Percentiles rank a stretch among this genome's conserved stretches.
Evolutionary conservation across 2,329 filamentous ascomycete species (phyloP).

Genomic region (Xylaria hypoxylon): DNA sequence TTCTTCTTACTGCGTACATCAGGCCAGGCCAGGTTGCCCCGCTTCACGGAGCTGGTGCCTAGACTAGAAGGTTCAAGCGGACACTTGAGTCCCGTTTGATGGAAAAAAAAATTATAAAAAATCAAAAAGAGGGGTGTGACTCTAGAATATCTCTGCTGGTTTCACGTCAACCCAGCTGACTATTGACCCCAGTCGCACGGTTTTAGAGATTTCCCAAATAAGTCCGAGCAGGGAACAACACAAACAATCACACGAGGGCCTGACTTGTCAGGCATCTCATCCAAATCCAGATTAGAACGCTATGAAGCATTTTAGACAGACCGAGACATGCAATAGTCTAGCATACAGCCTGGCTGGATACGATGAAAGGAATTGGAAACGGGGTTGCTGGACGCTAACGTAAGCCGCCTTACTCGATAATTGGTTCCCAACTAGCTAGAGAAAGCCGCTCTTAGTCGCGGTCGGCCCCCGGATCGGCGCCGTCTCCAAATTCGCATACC

Average conservation of each 20-base stretch:
- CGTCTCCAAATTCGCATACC: constrained; percentile 45
- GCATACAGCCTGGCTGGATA: constrained; percentile 20
- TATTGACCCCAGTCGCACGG: background rate
- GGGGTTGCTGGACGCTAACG: constrained; percentile 40
- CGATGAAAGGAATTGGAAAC: constrained; percentile 38
- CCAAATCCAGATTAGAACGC: background rate
- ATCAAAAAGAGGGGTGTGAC: constrained; percentile 5
- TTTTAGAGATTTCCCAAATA: constrained; percentile 6
- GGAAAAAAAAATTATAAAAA: background rate
- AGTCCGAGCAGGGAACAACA: constrained; percentile 15
- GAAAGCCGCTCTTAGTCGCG: constrained; percentile 45
- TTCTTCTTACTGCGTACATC: constrained; percentile 19
- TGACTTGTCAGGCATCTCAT: constrained; percentile 2
- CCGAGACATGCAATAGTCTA: constrained; percentile 10
- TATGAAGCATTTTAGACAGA: constrained; percentile 4
- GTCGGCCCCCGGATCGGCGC: constrained; percentile 47
- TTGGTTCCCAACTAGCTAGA: constrained; percentile 47
- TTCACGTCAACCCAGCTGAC: constrained; percentile 21
- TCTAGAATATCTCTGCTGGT: constrained; percentile 19
- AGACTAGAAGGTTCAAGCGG: constrained; percentile 29
- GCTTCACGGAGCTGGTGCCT: constrained; percentile 22
- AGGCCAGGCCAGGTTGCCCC: constrained; percentile 11
- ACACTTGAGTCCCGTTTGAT: constrained; percentile 9
- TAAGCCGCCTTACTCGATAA: constrained; percentile 45
- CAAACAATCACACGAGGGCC: constrained; percentile 7